phyloP scores from a whole-genome alignment of 1,139 yeast genomes.

The Hemisphaericaspora lyxosophila region DNA sequence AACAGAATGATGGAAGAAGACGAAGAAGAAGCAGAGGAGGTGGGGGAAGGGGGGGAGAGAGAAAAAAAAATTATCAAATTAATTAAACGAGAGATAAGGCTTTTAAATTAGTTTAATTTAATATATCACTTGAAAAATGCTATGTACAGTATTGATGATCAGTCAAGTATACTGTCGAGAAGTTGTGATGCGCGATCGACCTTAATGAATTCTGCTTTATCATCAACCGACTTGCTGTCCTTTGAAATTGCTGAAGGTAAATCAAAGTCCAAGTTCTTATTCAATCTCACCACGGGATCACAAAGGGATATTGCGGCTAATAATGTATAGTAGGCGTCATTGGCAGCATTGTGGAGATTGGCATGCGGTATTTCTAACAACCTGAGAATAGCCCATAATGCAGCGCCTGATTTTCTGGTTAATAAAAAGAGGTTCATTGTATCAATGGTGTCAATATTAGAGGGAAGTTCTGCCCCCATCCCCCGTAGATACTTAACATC shows the following conservation, averaged over 20 bases:
- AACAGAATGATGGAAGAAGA: no score
- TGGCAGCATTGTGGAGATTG: slow-evolving; percentile 76
- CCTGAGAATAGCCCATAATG: slow-evolving; percentile 53
- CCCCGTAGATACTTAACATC: slow-evolving; percentile 57
- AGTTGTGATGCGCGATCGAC: slow-evolving; percentile 4
- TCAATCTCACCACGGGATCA: slow-evolving; percentile 43
- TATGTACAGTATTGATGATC: no score
- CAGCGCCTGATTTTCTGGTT: slow-evolving; percentile 45
- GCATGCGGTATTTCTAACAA: slow-evolving; percentile 62
- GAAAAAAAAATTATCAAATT: background rate
- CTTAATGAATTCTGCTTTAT: slow-evolving; percentile 2
- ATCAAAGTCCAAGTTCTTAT: slow-evolving; percentile 19
- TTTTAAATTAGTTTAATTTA: no score
- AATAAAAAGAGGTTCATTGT: slow-evolving; percentile 50
- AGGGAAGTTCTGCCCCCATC: slow-evolving; percentile 43
- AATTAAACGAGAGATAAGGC: no score
- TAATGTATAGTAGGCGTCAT: slow-evolving; percentile 76
- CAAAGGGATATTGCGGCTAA: slow-evolving; percentile 53
- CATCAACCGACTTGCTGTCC: slow-evolving; percentile 1
- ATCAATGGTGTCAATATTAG: slow-evolving; percentile 41
- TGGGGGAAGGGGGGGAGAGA: background rate
- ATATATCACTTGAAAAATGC: no score
- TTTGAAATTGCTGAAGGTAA: background rate
- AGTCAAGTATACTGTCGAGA: background rate
- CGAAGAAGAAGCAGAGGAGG: background rate